phyloP scores from a whole-genome alignment of 2,329 filamentous ascomycete genomes.

The Aspergillus luchuensis region DNA sequence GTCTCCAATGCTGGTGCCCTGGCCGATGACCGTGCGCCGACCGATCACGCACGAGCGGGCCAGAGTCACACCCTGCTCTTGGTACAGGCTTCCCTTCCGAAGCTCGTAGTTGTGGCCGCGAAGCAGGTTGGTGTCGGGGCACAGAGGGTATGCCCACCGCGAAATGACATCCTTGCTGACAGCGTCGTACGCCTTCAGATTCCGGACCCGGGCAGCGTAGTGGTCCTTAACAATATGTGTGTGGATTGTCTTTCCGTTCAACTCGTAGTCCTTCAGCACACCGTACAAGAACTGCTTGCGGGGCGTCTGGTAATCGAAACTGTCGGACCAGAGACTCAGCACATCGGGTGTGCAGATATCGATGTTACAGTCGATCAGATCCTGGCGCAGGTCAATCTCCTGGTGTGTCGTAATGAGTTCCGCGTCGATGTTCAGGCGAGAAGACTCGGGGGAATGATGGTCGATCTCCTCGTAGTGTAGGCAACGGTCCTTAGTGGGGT shows the following conservation, averaged over 20 bases:
- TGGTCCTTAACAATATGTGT: constrained; percentile 79
- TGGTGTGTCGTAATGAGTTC: constrained; percentile 72
- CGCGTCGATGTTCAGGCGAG: constrained; percentile 69
- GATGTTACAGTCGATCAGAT: constrained; percentile 90
- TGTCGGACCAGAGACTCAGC: constrained; percentile 92
- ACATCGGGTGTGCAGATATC: constrained; percentile 98
- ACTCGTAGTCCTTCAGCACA: constrained; percentile 92
- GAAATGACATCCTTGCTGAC: constrained; percentile 84
- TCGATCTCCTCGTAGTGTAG: constrained; percentile 93
- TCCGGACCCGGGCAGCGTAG: constrained; percentile 84
- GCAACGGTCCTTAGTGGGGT: constrained; percentile 76
- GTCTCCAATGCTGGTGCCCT: constrained; percentile 72
- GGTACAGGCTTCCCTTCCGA: constrained; percentile 69
- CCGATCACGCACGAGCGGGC: constrained; percentile 71
- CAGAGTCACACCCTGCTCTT: constrained; percentile 75
- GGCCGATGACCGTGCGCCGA: constrained; percentile 73
- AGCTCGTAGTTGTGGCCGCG: constrained; percentile 74
- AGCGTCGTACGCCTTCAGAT: constrained; percentile 85
- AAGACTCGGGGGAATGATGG: constrained; percentile 58
- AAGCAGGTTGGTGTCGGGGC: constrained; percentile 84
- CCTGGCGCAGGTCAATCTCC: constrained; percentile 80
- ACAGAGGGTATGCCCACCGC: constrained; percentile 84
- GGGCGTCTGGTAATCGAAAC: constrained; percentile 92
- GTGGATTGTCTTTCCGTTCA: constrained; percentile 97
- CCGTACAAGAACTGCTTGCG: constrained; percentile 87